phyloP scores from a whole-genome alignment of 495 filamentous ascomycete genomes.

The Daldinia caldariorum region DNA sequence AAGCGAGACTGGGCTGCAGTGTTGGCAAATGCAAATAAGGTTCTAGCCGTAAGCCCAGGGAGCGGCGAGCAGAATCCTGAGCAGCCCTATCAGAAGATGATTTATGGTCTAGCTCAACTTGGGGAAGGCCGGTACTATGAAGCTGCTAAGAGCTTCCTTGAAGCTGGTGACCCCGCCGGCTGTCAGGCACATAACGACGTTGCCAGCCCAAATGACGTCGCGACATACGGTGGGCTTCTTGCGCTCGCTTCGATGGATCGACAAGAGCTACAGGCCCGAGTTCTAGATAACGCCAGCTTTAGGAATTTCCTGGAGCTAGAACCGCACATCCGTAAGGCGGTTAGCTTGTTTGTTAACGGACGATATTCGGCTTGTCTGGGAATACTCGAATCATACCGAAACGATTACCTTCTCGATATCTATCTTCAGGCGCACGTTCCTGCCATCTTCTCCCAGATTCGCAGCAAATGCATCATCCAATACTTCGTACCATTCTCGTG shows the following conservation, averaged over 20 bases:
- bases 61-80: slow-evolving; percentile 68
- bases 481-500: slow-evolving; percentile 85
- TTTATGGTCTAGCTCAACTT: slow-evolving; percentile 76
- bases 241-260: slow-evolving; percentile 91
- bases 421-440: slow-evolving; percentile 80
- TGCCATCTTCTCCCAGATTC: slow-evolving; percentile 74
- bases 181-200: slow-evolving; percentile 74
- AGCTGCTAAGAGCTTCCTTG: slow-evolving; percentile 78
- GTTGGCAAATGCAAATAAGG: slow-evolving; percentile 72
- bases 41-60: slow-evolving; percentile 59
- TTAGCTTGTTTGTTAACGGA: slow-evolving; percentile 84
- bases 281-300: slow-evolving; percentile 83
- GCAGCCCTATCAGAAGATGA: slow-evolving; percentile 72
- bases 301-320: slow-evolving; percentile 90
- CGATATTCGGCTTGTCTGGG: slow-evolving; percentile 85
- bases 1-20: slow-evolving; percentile 62
- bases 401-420: slow-evolving; percentile 90
- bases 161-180: slow-evolving; percentile 60
- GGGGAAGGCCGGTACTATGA: slow-evolving; percentile 71
- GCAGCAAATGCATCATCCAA: slow-evolving; percentile 91
- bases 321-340: slow-evolving; percentile 91
- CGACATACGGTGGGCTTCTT: slow-evolving; percentile 89
- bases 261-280: slow-evolving; percentile 72
- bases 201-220: slow-evolving; percentile 85
- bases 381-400: slow-evolving; percentile 80